Base-by-base conservation (phyloP, 2,329 filamentous ascomycete species). In the Pyrenophora seminiperda region DNA sequence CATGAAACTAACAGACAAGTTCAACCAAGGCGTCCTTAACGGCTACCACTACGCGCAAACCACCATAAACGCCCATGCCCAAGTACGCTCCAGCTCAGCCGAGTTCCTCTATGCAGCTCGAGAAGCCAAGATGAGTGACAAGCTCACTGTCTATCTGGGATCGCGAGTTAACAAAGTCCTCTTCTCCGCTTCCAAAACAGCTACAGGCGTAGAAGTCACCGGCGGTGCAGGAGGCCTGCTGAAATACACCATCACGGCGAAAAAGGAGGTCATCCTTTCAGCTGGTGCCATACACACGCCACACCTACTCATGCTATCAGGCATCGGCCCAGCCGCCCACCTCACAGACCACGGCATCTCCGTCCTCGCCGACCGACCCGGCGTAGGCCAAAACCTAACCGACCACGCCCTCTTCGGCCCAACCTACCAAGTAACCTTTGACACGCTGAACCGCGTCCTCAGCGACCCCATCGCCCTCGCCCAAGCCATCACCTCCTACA, bases 241-340 rank as follows among this genome's bases (percentile, higher is more conserved):
- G 3, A 54, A 20, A 19, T 61, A 47, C 14, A 56, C 33, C n/a
- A 49, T 68, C 7, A 52, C 38, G 0, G 73, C 73, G 1, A 67
- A 61, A 10, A 73, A 74, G 32, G 76, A 79, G 54, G 73, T 78
- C 18, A 75, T 79, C 19, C 47, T 79, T 1, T 75, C 75, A 0
- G 75, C 75, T 1, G 76, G 76, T 15, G 65, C 68, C 66, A 76
- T 77, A 50, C 73, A 75, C 30, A 75, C 72, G 1, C 76, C 75
- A 0, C 75, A 77, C 43, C 59, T 71, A 1, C 63, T 66, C 58
- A 71, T 74, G 63, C 50, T 75, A 1, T 74, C 70, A 10, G 74
- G 73, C 5, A 60, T 75, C 17, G 73, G 75, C 4, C 64, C 63
- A 9, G 43, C 34, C 1, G 53, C 41, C 1, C 48, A 53, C 1